Evolutionary conservation across 2,329 filamentous ascomycete genomes (phyloP), one percentile per base, ranked within the genome.

Genomic region (Talaromyces amestolkiae): DNA sequence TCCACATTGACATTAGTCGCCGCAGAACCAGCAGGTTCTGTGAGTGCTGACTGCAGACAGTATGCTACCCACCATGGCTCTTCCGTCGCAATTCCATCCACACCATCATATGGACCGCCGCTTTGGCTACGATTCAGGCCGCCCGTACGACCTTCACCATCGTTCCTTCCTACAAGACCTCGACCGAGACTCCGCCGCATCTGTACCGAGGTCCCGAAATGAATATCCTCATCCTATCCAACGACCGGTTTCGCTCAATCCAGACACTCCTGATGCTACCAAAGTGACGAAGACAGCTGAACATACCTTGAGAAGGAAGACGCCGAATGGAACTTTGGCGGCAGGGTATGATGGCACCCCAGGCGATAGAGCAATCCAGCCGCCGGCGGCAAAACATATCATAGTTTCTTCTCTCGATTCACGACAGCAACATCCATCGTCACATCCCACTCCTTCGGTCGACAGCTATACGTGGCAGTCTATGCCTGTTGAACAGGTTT

Each of bases 271-370:
- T n/a, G 68, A 68, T 58, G 17, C 41, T 62, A 27, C 70, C 33
- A 72, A 67, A 33, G 47, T 69, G 10, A 72, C 74, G 24, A 70
- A 65, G 60, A 58, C 70, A 19, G 72, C 70, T 11, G 92, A 97
- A 76, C 89, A 96, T 76, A 91, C 92, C 71, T 83, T 97, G 65
- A 88, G 94, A 69, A 87, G 94, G 70, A 98, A 98, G 78, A 98
- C 94, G 9, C 95, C 94, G 4, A 94, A 89, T 73, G 95, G 94
- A n/a, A 97, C 93, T 43, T 85, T 98, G 67, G 90, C 94, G 69
- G 92, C 91, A 63, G 93, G 92, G 11, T 97, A 97, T 73, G 93
- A 98, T 83, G 92, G 91, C 37, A 91, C 91, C 5, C 88, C 89
- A 1, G 84, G 89, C 24, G 90, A 92, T 73, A 87, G 89, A 71